Conservation (phyloP, 1,139 yeast species). For the Candida pseudocylindracea region DNA sequence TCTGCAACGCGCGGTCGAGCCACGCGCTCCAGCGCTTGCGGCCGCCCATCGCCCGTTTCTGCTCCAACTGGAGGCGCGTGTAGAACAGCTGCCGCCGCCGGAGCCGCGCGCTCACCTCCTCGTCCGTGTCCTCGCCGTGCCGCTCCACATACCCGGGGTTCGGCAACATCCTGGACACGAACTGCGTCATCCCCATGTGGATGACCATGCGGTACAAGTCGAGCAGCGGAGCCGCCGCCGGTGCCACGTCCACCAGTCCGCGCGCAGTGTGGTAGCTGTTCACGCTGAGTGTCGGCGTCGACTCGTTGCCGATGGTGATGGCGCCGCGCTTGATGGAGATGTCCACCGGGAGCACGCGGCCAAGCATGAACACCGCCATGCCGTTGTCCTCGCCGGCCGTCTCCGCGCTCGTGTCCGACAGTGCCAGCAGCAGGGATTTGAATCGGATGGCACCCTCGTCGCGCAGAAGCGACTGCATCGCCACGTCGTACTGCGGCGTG, state of each 20-base stretch:
- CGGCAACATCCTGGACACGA: conserved; percentile 5
- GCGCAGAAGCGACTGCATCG: conserved; percentile 21
- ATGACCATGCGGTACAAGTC: conserved; percentile 32
- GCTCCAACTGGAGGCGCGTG: no score
- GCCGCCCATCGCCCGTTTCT: no score
- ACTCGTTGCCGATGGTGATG: conserved; percentile 53
- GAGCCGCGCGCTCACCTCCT: no score
- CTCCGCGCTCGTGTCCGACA: background rate
- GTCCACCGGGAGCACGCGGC: conserved; percentile 30
- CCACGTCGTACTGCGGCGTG: conserved; percentile 50
- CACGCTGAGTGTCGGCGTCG: conserved; percentile 53
- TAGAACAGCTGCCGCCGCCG: no score
- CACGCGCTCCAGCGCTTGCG: no score
- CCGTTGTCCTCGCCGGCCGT: background rate
- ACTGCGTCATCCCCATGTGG: conserved; percentile 20
- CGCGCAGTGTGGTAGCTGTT: conserved; percentile 30
- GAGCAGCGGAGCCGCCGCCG: conserved; percentile 23
- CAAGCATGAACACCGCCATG: conserved; percentile 6
- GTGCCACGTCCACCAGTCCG: conserved; percentile 38
- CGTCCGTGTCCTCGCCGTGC: no score
- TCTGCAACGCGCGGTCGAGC: conserved; percentile 23
- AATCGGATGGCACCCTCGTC: conserved; percentile 1
- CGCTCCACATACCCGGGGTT: no score
- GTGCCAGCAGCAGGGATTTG: background rate
- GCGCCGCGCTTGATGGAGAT: conserved; percentile 46